Percentiles rank a stretch among this genome's conserved stretches.
Evolutionary conservation across 177 flowering plant species (phyloP).

Genomic region (Vitis hybrid): DNA sequence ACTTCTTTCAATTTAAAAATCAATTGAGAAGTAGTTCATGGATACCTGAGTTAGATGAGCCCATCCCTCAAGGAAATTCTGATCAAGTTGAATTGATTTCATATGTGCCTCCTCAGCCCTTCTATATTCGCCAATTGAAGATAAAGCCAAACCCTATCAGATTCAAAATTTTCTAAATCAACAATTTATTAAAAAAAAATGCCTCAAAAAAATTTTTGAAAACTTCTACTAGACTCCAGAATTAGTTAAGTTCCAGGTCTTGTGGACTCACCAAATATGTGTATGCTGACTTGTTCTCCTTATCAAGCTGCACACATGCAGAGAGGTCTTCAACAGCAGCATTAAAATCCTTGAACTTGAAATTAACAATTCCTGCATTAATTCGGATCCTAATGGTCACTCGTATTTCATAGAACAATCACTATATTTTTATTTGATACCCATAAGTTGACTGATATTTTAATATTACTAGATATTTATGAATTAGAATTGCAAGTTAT

Average conservation of each 20-base stretch:
- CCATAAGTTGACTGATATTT: too few species aligned
- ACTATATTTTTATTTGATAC: not conserved
- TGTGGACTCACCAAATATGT: slow-evolving; percentile 72
- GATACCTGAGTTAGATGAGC: slow-evolving; percentile 82
- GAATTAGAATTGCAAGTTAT: too few species aligned
- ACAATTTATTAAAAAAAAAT: not conserved
- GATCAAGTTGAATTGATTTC: slow-evolving; percentile 77
- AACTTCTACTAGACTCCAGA: not conserved
- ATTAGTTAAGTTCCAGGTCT: slow-evolving; percentile 6
- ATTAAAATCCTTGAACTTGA: slow-evolving; percentile 81
- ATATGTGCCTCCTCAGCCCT: slow-evolving; percentile 84
- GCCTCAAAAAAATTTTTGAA: not conserved
- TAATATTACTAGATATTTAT: too few species aligned
- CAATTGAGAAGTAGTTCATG: slow-evolving; percentile 1
- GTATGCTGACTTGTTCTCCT: slow-evolving; percentile 77
- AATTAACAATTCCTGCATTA: slow-evolving; percentile 84
- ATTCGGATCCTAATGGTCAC: not conserved
- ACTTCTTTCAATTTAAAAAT: not conserved
- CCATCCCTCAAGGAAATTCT: slow-evolving; percentile 82
- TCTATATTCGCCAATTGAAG: slow-evolving; percentile 81
- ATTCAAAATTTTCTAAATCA: slow-evolving; percentile 1
- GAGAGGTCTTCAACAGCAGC: slow-evolving; percentile 86
- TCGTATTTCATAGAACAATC: not conserved
- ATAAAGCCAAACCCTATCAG: slow-evolving; percentile 76
- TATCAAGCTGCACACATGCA: slow-evolving; percentile 73